phyloP scores from a whole-genome alignment of 78 protist genomes.

The Dictyostelium discoideum region DNA sequence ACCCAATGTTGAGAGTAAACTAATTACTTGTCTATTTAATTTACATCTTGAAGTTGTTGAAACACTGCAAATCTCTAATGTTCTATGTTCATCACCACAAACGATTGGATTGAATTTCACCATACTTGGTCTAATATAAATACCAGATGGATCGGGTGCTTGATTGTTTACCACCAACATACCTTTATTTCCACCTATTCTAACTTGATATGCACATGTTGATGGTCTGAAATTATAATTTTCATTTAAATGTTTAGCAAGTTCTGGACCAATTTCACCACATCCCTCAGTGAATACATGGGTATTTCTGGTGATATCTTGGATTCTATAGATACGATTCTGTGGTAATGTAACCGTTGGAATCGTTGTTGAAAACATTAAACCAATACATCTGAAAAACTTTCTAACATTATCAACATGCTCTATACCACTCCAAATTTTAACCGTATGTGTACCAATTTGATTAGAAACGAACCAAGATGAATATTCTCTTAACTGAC shows the following conservation, averaged over 20 bases:
- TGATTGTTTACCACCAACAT: constrained; percentile 26
- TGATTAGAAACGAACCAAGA: neutral
- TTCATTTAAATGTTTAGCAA: neutral
- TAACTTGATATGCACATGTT: constrained; percentile 61
- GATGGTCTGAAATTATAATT: neutral
- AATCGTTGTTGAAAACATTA: constrained; percentile 26
- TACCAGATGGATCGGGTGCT: neutral
- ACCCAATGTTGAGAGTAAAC: constrained; percentile 55
- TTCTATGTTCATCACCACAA: neutral
- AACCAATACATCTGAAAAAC: neutral
- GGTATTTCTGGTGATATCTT: neutral
- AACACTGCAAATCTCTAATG: constrained; percentile 52
- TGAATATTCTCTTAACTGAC: neutral
- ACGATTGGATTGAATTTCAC: neutral
- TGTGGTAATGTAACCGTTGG: neutral
- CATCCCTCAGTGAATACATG: constrained; percentile 44
- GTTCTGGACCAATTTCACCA: constrained; percentile 25
- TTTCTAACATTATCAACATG: neutral
- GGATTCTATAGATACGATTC: neutral
- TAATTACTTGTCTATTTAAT: constrained; percentile 75
- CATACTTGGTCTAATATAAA: constrained; percentile 57
- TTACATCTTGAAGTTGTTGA: neutral
- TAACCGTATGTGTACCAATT: neutral
- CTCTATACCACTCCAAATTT: neutral
- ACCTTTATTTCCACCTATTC: constrained; percentile 79